Evolutionary conservation across 2,329 filamentous ascomycete genomes (phyloP).

Genomic region (Sclerotinia spermophila): DNA sequence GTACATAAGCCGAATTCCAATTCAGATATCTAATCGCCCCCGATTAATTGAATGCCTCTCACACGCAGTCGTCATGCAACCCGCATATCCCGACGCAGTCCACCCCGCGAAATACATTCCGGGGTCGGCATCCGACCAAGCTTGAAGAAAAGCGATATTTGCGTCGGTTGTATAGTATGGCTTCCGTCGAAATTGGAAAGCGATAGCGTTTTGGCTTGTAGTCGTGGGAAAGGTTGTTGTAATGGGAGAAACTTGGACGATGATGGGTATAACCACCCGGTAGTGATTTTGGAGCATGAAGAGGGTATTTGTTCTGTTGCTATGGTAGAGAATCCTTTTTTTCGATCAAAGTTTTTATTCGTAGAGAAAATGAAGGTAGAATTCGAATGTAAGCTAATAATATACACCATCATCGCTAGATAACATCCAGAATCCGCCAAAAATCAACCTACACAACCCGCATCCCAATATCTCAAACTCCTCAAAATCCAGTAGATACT

Average conservation of each 20-base stretch:
- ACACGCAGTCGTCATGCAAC: conserved; percentile 3
- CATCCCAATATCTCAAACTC: not conserved
- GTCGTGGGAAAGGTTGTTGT: not conserved
- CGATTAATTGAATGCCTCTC: conserved; percentile 2
- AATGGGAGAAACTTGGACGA: not conserved
- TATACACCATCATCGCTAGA: not conserved
- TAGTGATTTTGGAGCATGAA: not conserved
- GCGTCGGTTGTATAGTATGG: conserved; percentile 9
- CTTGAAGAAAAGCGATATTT: not conserved
- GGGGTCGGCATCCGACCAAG: not conserved
- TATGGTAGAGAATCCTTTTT: not conserved
- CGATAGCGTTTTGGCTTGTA: not conserved
- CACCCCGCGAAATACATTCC: not conserved
- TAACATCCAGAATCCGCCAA: not conserved
- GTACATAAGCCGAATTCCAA: not conserved
- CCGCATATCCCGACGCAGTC: not conserved
- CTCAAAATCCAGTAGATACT: not conserved
- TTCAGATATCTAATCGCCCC: no score
- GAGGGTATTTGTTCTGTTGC: not conserved
- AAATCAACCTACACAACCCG: not conserved
- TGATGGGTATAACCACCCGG: conserved; percentile 6
- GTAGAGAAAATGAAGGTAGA: not conserved
- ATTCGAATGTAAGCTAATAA: not conserved
- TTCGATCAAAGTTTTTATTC: not conserved
- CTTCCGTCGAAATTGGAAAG: not conserved